These are phyloP conservation scores for Pythium scleroteichum DNA, from an alignment of 352 stramenopile species.

Conservation along the genomic window DNA sequence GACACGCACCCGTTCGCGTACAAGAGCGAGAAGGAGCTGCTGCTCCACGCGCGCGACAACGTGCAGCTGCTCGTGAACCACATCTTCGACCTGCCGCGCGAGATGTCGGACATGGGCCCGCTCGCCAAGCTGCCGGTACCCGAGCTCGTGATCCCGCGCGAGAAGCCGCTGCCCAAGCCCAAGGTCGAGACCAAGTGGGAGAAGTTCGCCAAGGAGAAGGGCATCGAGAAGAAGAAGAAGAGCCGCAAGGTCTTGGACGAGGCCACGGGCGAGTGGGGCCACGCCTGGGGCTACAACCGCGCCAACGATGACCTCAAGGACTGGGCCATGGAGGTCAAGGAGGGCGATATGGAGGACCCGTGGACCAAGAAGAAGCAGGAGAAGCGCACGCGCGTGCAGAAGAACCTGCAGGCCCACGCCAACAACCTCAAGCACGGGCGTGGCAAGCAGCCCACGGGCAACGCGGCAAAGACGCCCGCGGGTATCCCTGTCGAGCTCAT, in stretches of 20 bases:
- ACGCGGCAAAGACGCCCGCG: slow-evolving; percentile 48
- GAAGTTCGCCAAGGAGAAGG: slow-evolving; percentile 98
- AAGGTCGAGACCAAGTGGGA: slow-evolving; percentile 99
- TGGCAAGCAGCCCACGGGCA: slow-evolving; percentile 52
- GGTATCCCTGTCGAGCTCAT: slow-evolving; percentile 92
- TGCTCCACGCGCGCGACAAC: slow-evolving; percentile 89
- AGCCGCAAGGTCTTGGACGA: slow-evolving; percentile 97
- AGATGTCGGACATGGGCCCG: slow-evolving; percentile 93
- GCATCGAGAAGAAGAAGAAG: slow-evolving; percentile 97
- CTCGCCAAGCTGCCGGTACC: slow-evolving; percentile 79
- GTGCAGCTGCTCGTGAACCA: slow-evolving; percentile 93
- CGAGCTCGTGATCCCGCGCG: slow-evolving; percentile 74
- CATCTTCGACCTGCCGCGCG: slow-evolving; percentile 90
- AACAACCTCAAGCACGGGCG: slow-evolving; percentile 75
- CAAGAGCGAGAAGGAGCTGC: slow-evolving; percentile 88
- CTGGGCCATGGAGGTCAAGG: slow-evolving; percentile 94
- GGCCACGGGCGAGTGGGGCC: slow-evolving; percentile 91
- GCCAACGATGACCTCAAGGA: slow-evolving; percentile 88
- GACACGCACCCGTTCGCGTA: slow-evolving; percentile 88
- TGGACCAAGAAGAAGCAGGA: slow-evolving; percentile 93
- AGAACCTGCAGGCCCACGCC: slow-evolving; percentile 90
- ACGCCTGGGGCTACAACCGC: slow-evolving; percentile 92
- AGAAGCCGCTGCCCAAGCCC: slow-evolving; percentile 89
- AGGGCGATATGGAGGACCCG: slow-evolving; percentile 91
- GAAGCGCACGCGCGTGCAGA: slow-evolving; percentile 91